These are phyloP conservation scores for Nepenthes alata DNA, from an alignment of 179 eudicot species.

Conservation along the genomic window DNA sequence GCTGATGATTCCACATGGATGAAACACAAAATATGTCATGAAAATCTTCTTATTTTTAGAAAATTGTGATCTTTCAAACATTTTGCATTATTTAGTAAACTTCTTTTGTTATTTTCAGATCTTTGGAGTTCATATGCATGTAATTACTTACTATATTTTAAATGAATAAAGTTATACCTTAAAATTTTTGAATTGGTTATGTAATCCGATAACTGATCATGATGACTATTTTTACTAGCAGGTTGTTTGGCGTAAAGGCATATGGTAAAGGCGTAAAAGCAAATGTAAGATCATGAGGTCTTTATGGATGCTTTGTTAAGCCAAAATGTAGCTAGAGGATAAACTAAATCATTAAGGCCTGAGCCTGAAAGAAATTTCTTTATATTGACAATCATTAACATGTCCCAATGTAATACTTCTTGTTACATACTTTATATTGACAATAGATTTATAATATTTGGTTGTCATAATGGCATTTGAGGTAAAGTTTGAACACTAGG, in stretches of 20 bases:
- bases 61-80: neutral
- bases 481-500: no score
- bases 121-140: constrained; percentile 86
- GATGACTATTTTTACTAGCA: constrained; percentile 79
- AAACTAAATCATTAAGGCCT: no score
- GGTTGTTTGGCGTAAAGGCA: constrained; percentile 77
- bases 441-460: no score
- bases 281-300: no score
- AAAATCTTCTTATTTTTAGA: neutral
- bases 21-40: constrained; percentile 58
- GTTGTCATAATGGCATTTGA: no score
- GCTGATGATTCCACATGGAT: constrained; percentile 64
- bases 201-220: constrained; percentile 82
- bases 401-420: no score
- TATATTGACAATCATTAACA: no score
- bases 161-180: constrained; percentile 67
- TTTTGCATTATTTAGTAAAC: neutral
- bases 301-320: no score
- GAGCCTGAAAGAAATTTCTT: no score
- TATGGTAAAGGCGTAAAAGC: no score
- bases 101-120: constrained; percentile 32
- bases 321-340: no score
- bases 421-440: no score
- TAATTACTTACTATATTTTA: constrained; percentile 73
- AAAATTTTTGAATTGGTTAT: constrained; percentile 94